Percentiles rank a stretch among this genome's conserved stretches.
These are phyloP conservation scores for Mallotus repandus DNA, from an alignment of 441 rosid species.

Conservation along the genomic window DNA sequence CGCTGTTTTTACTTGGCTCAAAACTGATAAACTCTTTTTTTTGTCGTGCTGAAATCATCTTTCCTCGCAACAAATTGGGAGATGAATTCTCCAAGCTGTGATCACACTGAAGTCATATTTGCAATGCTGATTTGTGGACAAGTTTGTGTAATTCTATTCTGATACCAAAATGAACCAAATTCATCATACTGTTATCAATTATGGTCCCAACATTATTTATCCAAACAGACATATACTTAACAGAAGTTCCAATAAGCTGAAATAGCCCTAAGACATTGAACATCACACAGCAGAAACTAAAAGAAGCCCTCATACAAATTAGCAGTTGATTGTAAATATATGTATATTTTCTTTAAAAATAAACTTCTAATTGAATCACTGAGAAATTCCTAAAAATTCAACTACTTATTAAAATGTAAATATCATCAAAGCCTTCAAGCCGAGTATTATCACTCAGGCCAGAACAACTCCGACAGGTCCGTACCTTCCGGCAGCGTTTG, in stretches of 20 bases:
- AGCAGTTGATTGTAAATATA: too few relatives aligned
- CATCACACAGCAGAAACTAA: background rate
- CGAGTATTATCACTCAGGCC: conserved; percentile 22
- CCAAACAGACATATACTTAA: background rate
- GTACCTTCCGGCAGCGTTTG: conserved; percentile 86
- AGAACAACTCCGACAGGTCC: conserved; percentile 27
- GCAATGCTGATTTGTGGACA: conserved; percentile 3
- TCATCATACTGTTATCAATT: background rate
- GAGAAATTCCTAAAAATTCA: conserved; percentile 9
- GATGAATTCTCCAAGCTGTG: too few relatives aligned
- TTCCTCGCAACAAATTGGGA: background rate
- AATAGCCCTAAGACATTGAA: background rate
- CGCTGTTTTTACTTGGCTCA: background rate
- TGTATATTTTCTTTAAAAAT: too few relatives aligned
- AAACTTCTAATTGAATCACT: too few relatives aligned
- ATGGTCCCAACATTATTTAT: background rate
- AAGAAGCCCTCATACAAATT: background rate
- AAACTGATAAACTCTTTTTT: background rate
- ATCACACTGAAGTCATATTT: background rate
- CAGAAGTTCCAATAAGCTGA: background rate
- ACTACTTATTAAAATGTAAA: background rate
- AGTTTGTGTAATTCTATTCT: background rate
- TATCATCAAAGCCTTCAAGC: conserved; percentile 21
- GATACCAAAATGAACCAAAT: background rate
- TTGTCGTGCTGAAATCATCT: background rate